Conservation (phyloP, 1,139 yeast species). For the Debaryomyces udenii region DNA sequence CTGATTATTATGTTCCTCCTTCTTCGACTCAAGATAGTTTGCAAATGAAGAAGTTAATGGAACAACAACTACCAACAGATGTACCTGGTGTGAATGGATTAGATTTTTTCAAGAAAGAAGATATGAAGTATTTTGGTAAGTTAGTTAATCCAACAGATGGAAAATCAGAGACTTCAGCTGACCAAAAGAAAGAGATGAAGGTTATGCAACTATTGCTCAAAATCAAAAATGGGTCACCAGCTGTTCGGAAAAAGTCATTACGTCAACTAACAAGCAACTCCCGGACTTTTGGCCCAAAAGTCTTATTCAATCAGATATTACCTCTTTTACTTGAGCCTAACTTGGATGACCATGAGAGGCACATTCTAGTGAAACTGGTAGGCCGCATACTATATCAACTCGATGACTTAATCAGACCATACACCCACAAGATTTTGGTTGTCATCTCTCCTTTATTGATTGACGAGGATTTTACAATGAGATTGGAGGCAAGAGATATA, state of each 20-base stretch:
- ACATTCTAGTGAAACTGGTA: slow-evolving; percentile 73
- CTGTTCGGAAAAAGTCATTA: slow-evolving; percentile 69
- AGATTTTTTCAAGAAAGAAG: slow-evolving; percentile 71
- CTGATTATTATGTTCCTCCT: slow-evolving; percentile 31
- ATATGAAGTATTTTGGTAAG: slow-evolving; percentile 70
- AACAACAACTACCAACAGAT: slow-evolving; percentile 47
- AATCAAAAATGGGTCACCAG: slow-evolving; percentile 77
- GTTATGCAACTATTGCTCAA: slow-evolving; percentile 67
- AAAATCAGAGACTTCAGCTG: slow-evolving; percentile 47
- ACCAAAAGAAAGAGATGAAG: slow-evolving; percentile 57
- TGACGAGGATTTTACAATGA: slow-evolving; percentile 74
- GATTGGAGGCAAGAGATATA: slow-evolving; percentile 81
- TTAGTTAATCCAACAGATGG: slow-evolving; percentile 44
- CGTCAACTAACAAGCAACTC: slow-evolving; percentile 70
- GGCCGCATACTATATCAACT: slow-evolving; percentile 69
- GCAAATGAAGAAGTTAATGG: slow-evolving; percentile 28
- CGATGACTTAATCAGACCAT: slow-evolving; percentile 70
- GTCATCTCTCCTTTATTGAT: slow-evolving; percentile 80
- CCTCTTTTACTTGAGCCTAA: slow-evolving; percentile 75
- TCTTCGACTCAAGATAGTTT: slow-evolving; percentile 19
- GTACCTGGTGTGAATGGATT: slow-evolving; percentile 62
- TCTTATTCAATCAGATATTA: slow-evolving; percentile 66
- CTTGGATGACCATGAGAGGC: slow-evolving; percentile 83
- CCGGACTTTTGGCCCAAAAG: slow-evolving; percentile 65
- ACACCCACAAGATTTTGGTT: slow-evolving; percentile 67